Evolutionary conservation across 2,329 filamentous ascomycete genomes (phyloP).

Genomic region (Ampelomyces quisqualis): DNA sequence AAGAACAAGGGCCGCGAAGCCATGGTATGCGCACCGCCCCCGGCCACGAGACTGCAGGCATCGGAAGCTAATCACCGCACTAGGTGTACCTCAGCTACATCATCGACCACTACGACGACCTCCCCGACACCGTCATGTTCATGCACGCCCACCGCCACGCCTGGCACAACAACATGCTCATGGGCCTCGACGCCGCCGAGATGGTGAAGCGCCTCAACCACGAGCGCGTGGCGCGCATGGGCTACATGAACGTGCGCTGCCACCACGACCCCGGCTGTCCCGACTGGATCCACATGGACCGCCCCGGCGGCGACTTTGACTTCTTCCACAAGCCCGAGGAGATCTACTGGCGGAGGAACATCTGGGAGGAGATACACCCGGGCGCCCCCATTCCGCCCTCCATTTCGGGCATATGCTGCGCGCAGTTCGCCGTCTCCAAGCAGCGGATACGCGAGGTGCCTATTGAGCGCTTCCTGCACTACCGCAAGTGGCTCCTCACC

Average conservation of each 20-base stretch:
- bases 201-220: conserved; percentile 55
- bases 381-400: conserved; percentile 42
- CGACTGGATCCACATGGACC: conserved; percentile 56
- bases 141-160: conserved; percentile 57
- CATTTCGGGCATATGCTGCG: conserved; percentile 54
- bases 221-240: conserved; percentile 53
- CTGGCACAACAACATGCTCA: conserved; percentile 62
- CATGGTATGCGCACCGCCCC: conserved; percentile 46
- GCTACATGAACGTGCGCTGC: conserved; percentile 63
- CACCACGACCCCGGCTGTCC: conserved; percentile 60
- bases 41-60: neutral
- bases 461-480: conserved; percentile 53
- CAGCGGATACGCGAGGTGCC: conserved; percentile 53
- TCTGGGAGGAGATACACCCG: conserved; percentile 47
- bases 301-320: conserved; percentile 44
- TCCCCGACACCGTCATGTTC: conserved; percentile 61
- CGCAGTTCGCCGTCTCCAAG: conserved; percentile 56
- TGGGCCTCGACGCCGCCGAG: conserved; percentile 53
- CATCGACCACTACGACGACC: conserved; percentile 61
- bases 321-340: conserved; percentile 45
- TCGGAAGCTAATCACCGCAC: conserved; percentile 7
- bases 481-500: conserved; percentile 55
- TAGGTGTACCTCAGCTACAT: conserved; percentile 61
- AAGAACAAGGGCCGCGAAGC: conserved; percentile 64
- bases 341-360: conserved; percentile 35